phyloP scores from a whole-genome alignment of 2,329 filamentous ascomycete species.

The Xylaria sp. region DNA sequence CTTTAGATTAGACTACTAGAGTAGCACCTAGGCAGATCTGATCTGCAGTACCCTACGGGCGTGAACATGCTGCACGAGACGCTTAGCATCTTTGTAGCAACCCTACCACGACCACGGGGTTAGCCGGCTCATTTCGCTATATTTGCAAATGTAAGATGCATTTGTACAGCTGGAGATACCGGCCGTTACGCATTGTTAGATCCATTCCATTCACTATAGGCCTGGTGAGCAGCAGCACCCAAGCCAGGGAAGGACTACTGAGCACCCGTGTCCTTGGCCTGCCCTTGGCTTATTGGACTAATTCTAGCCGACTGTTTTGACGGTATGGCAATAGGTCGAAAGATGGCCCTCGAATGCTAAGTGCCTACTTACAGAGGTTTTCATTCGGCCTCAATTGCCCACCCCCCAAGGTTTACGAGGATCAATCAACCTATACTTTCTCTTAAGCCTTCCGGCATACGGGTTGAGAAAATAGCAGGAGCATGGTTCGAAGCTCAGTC shows the following conservation, averaged over 20 bases:
- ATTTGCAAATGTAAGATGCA: neutral
- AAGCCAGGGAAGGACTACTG: neutral
- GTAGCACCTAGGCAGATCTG: slow-evolving; percentile 13
- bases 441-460: neutral
- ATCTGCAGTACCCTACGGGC: slow-evolving; percentile 8
- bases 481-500: neutral
- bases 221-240: neutral
- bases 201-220: neutral
- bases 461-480: neutral
- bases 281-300: neutral
- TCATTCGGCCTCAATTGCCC: no score
- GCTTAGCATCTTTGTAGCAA: neutral
- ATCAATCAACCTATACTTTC: neutral
- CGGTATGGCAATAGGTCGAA: neutral
- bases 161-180: neutral
- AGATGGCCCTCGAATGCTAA: neutral
- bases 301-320: neutral
- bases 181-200: no score
- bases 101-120: neutral
- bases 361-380: neutral
- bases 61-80: neutral
- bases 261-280: neutral
- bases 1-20: neutral
- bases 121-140: neutral
- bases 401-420: neutral